These are phyloP conservation scores for Chalciporus piperatus DNA, from an alignment of 768 basidiomycete genomes.

Conservation along the genomic window DNA sequence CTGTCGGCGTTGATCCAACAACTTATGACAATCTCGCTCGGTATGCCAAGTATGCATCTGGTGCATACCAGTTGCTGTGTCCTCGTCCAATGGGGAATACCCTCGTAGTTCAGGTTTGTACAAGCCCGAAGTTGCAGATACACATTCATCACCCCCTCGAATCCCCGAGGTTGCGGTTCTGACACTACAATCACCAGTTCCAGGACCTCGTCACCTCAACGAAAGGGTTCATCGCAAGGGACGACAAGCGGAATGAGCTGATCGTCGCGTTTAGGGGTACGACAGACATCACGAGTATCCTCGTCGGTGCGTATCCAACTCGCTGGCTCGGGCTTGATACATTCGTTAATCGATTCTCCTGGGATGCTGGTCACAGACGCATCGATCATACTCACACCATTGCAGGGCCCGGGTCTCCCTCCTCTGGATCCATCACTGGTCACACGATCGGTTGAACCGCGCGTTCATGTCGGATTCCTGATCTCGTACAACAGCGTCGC, in stretches of 20 bases:
- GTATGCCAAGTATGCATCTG: too few species aligned
- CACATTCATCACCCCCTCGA: not conserved
- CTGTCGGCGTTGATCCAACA: slow-evolving; percentile 32
- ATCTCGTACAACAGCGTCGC: slow-evolving; percentile 36
- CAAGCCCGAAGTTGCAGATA: not conserved
- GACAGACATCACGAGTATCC: slow-evolving; percentile 21
- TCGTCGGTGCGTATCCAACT: slow-evolving; percentile 13
- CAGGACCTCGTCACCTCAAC: slow-evolving; percentile 34
- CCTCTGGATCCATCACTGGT: not conserved
- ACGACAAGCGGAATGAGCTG: slow-evolving; percentile 39
- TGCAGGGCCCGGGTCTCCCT: slow-evolving; percentile 28
- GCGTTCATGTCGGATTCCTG: slow-evolving; percentile 37
- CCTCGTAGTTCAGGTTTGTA: slow-evolving; percentile 40
- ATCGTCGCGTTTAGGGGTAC: slow-evolving; percentile 42
- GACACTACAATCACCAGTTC: slow-evolving; percentile 29
- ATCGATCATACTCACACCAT: slow-evolving; percentile 16
- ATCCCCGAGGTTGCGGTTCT: not conserved
- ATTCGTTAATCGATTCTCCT: not conserved
- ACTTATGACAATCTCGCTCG: slow-evolving; percentile 43
- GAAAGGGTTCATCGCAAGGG: too few species aligned
- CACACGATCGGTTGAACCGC: slow-evolving; percentile 13
- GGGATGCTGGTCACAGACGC: slow-evolving; percentile 15
- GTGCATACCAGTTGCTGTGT: slow-evolving; percentile 39
- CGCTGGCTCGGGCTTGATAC: not conserved
- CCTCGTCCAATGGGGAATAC: slow-evolving; percentile 47